Evolutionary conservation across 2,329 filamentous ascomycete genomes (phyloP).

Genomic region (Aspergillus aculeatus): DNA sequence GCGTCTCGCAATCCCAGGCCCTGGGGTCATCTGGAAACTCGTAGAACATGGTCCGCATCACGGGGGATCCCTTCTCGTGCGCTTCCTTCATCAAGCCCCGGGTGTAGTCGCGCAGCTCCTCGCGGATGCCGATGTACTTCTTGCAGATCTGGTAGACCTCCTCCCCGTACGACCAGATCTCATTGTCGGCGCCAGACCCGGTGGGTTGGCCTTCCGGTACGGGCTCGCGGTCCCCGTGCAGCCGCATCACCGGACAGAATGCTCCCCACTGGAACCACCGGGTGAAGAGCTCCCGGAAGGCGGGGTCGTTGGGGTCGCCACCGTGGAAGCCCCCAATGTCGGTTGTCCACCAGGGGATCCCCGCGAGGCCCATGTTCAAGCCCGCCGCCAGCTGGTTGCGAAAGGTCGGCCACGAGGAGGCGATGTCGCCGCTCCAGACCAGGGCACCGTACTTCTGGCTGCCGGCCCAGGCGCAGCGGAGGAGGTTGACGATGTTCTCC

Average conservation of each 20-base stretch:
- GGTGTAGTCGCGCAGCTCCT: constrained; percentile 59
- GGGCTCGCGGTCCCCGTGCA: constrained; percentile 66
- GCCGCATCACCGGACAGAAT: constrained; percentile 66
- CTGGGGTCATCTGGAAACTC: constrained; percentile 58
- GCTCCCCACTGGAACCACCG: constrained; percentile 70
- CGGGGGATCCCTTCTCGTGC: constrained; percentile 58
- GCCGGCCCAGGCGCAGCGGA: constrained; percentile 58
- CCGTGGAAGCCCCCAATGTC: constrained; percentile 71
- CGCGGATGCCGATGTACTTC: constrained; percentile 59
- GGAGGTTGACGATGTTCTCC: constrained; percentile 58
- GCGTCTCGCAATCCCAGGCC: constrained; percentile 58
- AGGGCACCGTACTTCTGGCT: constrained; percentile 64
- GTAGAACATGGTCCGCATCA: constrained; percentile 64
- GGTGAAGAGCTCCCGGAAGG: constrained; percentile 63
- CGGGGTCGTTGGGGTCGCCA: constrained; percentile 55
- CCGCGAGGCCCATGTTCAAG: constrained; percentile 64
- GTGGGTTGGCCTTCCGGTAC: constrained; percentile 36
- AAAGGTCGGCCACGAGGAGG: constrained; percentile 61
- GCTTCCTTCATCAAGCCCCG: constrained; percentile 59
- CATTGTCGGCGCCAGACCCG: constrained; percentile 36
- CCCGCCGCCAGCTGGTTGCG: constrained; percentile 62
- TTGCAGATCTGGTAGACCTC: constrained; percentile 60
- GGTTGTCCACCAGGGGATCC: constrained; percentile 68
- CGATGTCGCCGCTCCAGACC: constrained; percentile 68
- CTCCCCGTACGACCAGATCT: constrained; percentile 66